Evolutionary conservation across 2,329 filamentous ascomycete genomes (phyloP).

Genomic region (Aspergillus sp.): DNA sequence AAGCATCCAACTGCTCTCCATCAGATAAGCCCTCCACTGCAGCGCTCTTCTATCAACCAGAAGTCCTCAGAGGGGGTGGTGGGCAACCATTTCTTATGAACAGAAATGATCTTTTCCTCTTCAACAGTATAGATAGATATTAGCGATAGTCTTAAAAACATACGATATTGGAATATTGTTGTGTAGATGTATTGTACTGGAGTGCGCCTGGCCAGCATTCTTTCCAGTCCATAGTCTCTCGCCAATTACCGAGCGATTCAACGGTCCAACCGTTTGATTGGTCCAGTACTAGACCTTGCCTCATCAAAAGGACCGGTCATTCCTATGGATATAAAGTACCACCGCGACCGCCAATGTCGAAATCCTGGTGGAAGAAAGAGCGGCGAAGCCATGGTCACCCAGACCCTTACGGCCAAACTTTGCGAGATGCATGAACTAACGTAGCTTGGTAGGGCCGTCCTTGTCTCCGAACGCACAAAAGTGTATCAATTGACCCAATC

Average conservation of each 20-base stretch:
- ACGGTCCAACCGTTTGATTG: neutral
- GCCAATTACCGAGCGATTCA: too few relatives aligned
- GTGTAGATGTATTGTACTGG: neutral
- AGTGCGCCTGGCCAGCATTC: too few relatives aligned
- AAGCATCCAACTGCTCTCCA: slow-evolving; percentile 47
- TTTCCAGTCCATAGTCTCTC: too few relatives aligned
- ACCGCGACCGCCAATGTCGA: neutral
- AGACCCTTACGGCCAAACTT: neutral
- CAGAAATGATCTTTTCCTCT: neutral
- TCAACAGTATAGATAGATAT: neutral
- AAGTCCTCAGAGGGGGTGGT: slow-evolving; percentile 17
- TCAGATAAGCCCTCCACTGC: slow-evolving; percentile 28
- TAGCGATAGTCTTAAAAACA: neutral
- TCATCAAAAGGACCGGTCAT: neutral
- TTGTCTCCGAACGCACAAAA: neutral
- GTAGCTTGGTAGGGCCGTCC: too few relatives aligned
- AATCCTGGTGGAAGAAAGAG: neutral
- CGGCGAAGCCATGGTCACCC: neutral
- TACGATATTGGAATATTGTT: neutral
- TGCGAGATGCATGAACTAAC: neutral
- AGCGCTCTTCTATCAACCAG: slow-evolving; percentile 3
- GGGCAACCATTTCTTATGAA: slow-evolving; percentile 13
- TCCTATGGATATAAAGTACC: neutral
- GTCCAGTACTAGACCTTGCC: neutral
- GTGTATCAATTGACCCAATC: neutral